phyloP scores from a whole-genome alignment of 805 yeast species.

The Grigorovia yakushimaensis region DNA sequence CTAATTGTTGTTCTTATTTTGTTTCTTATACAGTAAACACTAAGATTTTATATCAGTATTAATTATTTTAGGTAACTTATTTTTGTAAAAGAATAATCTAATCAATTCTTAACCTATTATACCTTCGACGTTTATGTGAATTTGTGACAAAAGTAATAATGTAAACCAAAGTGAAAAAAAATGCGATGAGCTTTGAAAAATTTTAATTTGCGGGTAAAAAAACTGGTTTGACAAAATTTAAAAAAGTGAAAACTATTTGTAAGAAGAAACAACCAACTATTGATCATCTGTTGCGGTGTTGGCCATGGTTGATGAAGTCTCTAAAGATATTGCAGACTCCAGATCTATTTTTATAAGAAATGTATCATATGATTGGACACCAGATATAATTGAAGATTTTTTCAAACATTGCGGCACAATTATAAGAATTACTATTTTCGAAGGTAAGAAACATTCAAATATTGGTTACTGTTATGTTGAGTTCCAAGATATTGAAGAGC shows the following conservation, averaged over 20 bases:
- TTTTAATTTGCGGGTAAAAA: constrained; percentile 1
- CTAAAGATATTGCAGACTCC: constrained; percentile 29
- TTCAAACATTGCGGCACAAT: constrained; percentile 38
- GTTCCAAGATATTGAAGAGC: constrained; percentile 36
- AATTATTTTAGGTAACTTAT: no score
- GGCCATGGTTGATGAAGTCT: neutral
- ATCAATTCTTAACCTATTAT: no score
- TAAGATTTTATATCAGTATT: no score
- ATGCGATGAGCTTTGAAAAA: constrained; percentile 3
- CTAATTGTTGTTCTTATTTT: neutral
- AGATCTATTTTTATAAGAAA: constrained; percentile 48
- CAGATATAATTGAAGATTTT: constrained; percentile 40
- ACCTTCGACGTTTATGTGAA: no score
- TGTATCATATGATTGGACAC: constrained; percentile 39
- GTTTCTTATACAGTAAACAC: neutral
- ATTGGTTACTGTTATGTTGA: constrained; percentile 56
- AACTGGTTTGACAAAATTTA: neutral
- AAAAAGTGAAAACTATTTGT: constrained; percentile 16
- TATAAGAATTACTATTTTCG: constrained; percentile 43
- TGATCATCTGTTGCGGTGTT: no score
- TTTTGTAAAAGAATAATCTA: no score
- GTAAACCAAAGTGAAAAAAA: neutral
- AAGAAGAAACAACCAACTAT: no score
- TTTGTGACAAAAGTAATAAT: no score
- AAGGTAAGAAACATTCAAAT: constrained; percentile 26